Percentiles rank a stretch among this genome's conserved stretches.
Conservation (phyloP, 2,329 filamentous ascomycete species). For the Paracoccidioides lutzii region DNA sequence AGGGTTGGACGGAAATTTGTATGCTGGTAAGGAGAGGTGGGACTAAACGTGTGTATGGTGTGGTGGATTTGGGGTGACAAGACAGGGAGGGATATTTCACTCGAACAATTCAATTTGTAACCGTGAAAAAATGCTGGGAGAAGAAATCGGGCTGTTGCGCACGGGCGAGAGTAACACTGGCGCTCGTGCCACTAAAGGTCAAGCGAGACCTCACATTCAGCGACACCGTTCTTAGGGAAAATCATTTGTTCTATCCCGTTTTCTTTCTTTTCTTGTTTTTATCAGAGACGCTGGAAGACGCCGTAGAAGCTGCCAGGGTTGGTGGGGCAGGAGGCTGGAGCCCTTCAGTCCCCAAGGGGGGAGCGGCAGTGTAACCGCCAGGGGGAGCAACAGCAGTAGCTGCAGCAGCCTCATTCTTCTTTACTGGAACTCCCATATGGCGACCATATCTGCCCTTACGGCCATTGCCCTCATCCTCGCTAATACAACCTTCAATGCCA, state of each 20-base stretch:
- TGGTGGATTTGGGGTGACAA: background rate
- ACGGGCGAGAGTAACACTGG: background rate
- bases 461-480: slow-evolving; percentile 94
- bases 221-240: background rate
- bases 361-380: no score
- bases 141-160: no score
- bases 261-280: slow-evolving; percentile 61
- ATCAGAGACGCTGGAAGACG: slow-evolving; percentile 23
- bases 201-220: background rate
- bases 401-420: slow-evolving; percentile 36
- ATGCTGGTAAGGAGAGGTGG: background rate
- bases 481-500: slow-evolving; percentile 83
- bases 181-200: background rate
- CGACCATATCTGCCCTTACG: slow-evolving; percentile 82
- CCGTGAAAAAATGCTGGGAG: background rate
- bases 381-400: slow-evolving; percentile 11
- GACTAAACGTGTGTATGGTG: background rate
- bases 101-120: background rate
- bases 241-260: slow-evolving; percentile 19
- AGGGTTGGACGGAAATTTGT: background rate
- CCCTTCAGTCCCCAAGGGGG: slow-evolving; percentile 15
- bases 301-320: slow-evolving; percentile 18
- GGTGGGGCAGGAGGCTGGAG: slow-evolving; percentile 17
- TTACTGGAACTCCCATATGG: slow-evolving; percentile 55
- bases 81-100: background rate